Base-by-base conservation (phyloP, 176 grass and related monocot genomes). In the Bolboschoenus planiculmis region DNA sequence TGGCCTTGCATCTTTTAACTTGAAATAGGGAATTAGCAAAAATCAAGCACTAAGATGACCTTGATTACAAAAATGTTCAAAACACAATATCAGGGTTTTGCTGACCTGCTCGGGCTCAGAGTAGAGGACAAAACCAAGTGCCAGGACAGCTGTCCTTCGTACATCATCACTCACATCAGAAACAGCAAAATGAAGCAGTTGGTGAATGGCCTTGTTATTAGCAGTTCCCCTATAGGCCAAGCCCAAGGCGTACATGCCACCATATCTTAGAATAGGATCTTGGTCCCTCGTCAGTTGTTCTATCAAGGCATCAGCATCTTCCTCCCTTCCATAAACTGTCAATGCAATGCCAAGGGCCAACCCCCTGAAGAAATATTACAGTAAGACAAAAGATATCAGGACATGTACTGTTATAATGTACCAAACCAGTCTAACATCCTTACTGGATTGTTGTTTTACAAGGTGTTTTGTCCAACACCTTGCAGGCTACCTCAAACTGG, bases 151-250 rank as follows among this genome's bases (percentile, higher is more conserved):
- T 59, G 93, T 99, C 83, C 97, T 93, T 54, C 97, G 89, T 48
- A 99, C 97, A 99, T 99, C 97, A 83, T 99, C 97, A 73, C 97
- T 99, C 53, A 99, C 97, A 7, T 99, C 97, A 3, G 97, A 99
- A 36, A 99, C 93, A 85, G 97, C 97, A 57, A 99, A 99, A 87
- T 99, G 97, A 40, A 99, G 88, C 59, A 99, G 84, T 83, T 99
- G 97, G 78, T 95, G 97, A 81, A 99, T 99, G 81, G 97, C 97
- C 81, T 96, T 99, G 83, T 99, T 99, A 59, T 99, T 99, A 33
- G 97, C 86, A 23, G 97, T 99, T 81, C 97, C 96, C 47, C 93
- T 93, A 84, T 99, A 96, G 77, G 93, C 97, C 84, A 99, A 89
- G 79, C 90, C 97, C 85, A 99, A 92, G 55, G 97, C 97, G 2